Base-by-base conservation (phyloP, 768 basidiomycete species). In the Boletus vinaceobasis region DNA sequence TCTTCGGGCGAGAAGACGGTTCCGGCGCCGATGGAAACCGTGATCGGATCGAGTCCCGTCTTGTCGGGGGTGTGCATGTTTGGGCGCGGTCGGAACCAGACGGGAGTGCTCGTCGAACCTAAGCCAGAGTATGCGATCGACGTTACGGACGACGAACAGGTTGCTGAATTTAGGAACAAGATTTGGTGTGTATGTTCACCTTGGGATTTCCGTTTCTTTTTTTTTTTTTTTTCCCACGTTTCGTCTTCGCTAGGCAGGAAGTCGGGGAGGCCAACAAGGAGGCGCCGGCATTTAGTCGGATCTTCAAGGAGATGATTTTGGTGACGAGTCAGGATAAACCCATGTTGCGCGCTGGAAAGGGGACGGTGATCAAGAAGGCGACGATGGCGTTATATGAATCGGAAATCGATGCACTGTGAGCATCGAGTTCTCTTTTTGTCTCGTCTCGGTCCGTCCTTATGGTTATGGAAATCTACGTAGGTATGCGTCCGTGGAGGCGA, bases 221-320 rank as follows among this genome's bases (percentile, higher is more conserved):
- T 31, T n/a, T 7, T 9, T 23, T 23, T 23, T 23, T 23, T 23
- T 23, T 23, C 23, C 2, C 23, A 14, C 7, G 7, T 17, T 17
- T 23, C 23, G 23, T 23, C 23, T 37, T 9, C 3, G 1, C 9
- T 49, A 78, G 74, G 73, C 68, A 65, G 2, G 56, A 65, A 11
- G 70, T 79, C 2, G 77, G 77, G 21, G 71, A 77, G 31, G 78
- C 77, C 3, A 81, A 80, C 58, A 62, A 56, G 19, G 60, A 61
- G 1, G 71, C 73, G 0, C 78, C 79, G 0, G 53, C 69, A 0
- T 78, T 74, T 44, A 77, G 75, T 50, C 67, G 74, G n/a, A 70
- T 79, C 13, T 79, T 77, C 65, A 78, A 77, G 57, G 77, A 83
- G 59, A 78, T 82, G 78, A 77, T 83, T 36, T 40, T 81, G 29